Evolutionary conservation across 768 basidiomycete genomes (phyloP).

Genomic region (Lactarius hatsudake): DNA sequence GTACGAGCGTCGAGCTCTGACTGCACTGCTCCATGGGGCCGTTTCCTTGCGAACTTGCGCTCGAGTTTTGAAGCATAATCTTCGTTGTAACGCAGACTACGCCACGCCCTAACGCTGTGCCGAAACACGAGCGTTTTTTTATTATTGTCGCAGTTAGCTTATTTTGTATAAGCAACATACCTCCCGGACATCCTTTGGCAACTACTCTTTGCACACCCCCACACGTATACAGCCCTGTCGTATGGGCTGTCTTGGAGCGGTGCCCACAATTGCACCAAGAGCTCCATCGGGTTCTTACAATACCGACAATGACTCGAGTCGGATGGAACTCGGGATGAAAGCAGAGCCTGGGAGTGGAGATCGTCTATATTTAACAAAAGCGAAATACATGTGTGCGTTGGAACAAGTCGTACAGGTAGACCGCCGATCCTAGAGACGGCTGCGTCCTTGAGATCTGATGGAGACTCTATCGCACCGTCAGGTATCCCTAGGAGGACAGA

Average conservation of each 20-base stretch:
- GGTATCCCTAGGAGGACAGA: slow-evolving; percentile 77
- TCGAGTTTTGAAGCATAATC: slow-evolving; percentile 73
- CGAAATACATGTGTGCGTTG: slow-evolving; percentile 44
- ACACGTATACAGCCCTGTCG: slow-evolving; percentile 83
- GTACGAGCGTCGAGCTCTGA: slow-evolving; percentile 35
- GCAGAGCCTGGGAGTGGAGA: slow-evolving; percentile 56
- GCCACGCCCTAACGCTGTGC: slow-evolving; percentile 77
- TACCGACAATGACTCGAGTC: slow-evolving; percentile 66
- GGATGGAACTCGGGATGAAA: slow-evolving; percentile 59
- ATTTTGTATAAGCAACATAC: slow-evolving; percentile 43
- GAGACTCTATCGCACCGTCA: slow-evolving; percentile 61
- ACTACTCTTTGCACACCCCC: slow-evolving; percentile 66
- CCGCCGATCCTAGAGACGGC: slow-evolving; percentile 90
- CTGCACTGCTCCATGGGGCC: slow-evolving; percentile 37
- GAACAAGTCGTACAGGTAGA: slow-evolving; percentile 75
- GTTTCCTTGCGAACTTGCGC: slow-evolving; percentile 46
- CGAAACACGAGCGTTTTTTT: slow-evolving; percentile 11
- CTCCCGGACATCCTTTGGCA: slow-evolving; percentile 80
- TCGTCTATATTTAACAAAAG: slow-evolving; percentile 41
- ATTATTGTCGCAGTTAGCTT: neutral
- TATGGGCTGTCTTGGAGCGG: slow-evolving; percentile 82
- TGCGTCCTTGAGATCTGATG: slow-evolving; percentile 64
- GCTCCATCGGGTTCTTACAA: slow-evolving; percentile 73
- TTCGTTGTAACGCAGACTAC: slow-evolving; percentile 68
- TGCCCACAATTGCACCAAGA: slow-evolving; percentile 87